Base-by-base conservation (phyloP, 371 early-diverging fungal species). In the Synchytrium microbalum region DNA sequence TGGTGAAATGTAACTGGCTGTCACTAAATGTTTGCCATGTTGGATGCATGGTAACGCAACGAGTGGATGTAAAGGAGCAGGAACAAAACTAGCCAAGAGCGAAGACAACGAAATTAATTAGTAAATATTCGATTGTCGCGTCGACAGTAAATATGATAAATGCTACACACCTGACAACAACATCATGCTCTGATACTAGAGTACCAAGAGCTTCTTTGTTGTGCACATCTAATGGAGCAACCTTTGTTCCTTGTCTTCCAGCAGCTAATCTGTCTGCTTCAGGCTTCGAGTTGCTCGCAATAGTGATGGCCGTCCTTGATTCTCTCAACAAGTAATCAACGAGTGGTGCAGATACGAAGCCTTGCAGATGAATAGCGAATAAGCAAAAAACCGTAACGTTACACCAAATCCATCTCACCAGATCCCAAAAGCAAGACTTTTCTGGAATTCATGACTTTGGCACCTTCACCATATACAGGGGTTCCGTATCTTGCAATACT, bases 261-360 rank as follows among this genome's bases (percentile, higher is more conserved):
- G 58, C 61, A n/a, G 75, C 60, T 24, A 81, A 65, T 23, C 52
- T 27, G 29, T 59, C 28, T 13, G 93, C 95, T 76, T 89, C 88
- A 55, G 81, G 82, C 32, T 87, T 63, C 63, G 85, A 78, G 75
- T 95, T 86, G 72, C 91, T 91, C 46, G 92, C 94, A 89, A 25
- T 55, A 13, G 56, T 28, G 8, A 55, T 55, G 8, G 56, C 13
- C 23, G 56, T 25, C 56, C 56, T 38, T 29, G 87, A 83, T 62
- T 86, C 81, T 58, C 96, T 85, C 65, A 90, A 78, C 33, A 98
- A 83, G 75, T 95, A 95, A 71, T 96, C 95, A 53, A 92, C 93
- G 71, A 93, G 84, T 46, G 98, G 98, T 62, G 89, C 92, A 64
- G 97, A 92, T 53, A 98, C 98, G 73, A 90, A 96, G 46, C 46